Percentiles rank a stretch among this genome's conserved stretches.
These are phyloP conservation scores for Balamuthia mandrillaris DNA, from an alignment of 208 protist genomes.

Conservation along the genomic window DNA sequence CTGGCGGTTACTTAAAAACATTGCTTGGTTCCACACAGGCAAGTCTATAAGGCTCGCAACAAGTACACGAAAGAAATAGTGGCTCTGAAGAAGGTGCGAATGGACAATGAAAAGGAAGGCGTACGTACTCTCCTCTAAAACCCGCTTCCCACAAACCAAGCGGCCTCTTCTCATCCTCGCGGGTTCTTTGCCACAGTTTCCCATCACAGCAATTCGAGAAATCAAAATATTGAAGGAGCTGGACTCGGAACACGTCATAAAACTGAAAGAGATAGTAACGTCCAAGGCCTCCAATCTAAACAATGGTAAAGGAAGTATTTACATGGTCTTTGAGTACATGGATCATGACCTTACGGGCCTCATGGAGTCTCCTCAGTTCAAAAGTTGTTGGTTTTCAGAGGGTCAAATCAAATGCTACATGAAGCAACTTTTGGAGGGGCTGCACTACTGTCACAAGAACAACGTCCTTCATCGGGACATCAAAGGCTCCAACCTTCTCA, in stretches of 20 bases:
- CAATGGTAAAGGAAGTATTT: constrained; percentile 59
- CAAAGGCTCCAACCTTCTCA: constrained; percentile 69
- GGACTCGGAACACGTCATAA: not conserved
- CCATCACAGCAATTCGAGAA: not conserved
- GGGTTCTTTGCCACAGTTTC: not conserved
- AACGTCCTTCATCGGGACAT: constrained; percentile 86
- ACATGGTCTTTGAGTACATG: constrained; percentile 83
- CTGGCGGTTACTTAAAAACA: too few relatives aligned
- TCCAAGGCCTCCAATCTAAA: constrained; percentile 21
- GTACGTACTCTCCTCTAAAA: not conserved
- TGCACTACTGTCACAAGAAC: not conserved
- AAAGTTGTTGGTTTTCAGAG: constrained; percentile 53
- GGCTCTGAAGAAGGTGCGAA: not conserved
- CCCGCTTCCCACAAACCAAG: not conserved
- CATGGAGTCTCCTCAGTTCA: constrained; percentile 2
- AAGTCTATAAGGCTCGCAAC: constrained; percentile 8
- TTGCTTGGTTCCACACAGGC: too few relatives aligned
- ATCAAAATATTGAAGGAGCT: constrained; percentile 40
- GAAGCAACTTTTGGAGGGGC: constrained; percentile 32
- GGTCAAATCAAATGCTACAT: constrained; percentile 27
- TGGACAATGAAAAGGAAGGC: not conserved
- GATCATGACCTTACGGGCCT: constrained; percentile 80
- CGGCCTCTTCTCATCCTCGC: not conserved
- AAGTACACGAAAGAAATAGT: not conserved
- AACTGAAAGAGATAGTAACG: constrained; percentile 69